Conservation (phyloP, 2,329 filamentous ascomycete species). For the Davidsoniella neocaledoniae region DNA sequence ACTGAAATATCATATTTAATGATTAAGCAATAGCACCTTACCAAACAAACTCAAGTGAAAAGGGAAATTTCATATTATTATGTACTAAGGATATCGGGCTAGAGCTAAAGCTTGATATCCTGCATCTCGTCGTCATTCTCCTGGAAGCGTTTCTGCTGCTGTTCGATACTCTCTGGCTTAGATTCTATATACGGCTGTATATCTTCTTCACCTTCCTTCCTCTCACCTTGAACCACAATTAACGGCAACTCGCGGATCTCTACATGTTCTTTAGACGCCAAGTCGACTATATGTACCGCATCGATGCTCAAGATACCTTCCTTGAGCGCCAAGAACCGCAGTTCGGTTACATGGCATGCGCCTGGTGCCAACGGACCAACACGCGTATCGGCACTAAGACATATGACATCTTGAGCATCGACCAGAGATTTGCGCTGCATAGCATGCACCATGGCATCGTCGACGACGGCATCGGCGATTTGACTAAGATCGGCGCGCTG, state of each 20-base stretch:
- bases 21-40: too few species aligned
- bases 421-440: constrained; percentile 49
- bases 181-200: background rate
- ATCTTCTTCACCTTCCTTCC: background rate
- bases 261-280: constrained; percentile 58
- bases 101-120: background rate
- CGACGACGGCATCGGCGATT: constrained; percentile 49
- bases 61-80: too few species aligned
- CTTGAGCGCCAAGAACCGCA: constrained; percentile 53
- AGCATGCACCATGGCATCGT: constrained; percentile 55
- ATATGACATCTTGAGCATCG: constrained; percentile 53
- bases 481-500: constrained; percentile 22
- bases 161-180: background rate
- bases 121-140: background rate
- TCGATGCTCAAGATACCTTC: constrained; percentile 55
- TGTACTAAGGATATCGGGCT: too few species aligned
- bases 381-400: constrained; percentile 55
- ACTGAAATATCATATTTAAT: too few species aligned
- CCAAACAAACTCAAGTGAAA: too few species aligned
- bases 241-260: constrained; percentile 61
- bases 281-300: constrained; percentile 54
- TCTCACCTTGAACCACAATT: constrained; percentile 34
- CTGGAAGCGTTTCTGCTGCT: background rate
- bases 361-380: constrained; percentile 56
- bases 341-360: constrained; percentile 55